These are phyloP conservation scores for Tylopilus sp. DNA, from an alignment of 768 basidiomycete genomes.

Conservation along the genomic window DNA sequence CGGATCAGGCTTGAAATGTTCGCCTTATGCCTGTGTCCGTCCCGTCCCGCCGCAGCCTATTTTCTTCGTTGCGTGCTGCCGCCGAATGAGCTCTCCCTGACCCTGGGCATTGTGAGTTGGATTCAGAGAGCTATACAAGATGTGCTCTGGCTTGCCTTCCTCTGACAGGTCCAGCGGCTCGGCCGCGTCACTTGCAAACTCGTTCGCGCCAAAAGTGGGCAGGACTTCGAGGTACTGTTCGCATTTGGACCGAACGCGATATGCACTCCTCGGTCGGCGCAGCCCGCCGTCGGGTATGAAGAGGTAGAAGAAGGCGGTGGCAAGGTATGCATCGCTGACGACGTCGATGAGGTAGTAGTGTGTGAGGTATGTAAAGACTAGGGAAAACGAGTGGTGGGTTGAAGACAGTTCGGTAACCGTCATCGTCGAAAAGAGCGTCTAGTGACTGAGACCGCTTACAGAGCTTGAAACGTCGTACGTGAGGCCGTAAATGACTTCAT, in stretches of 20 bases:
- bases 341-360: constrained; percentile 99
- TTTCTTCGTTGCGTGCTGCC: constrained; percentile 13
- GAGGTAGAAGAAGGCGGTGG: constrained; percentile 82
- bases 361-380: constrained; percentile 91
- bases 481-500: constrained; percentile 94
- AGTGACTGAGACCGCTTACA: constrained; percentile 88
- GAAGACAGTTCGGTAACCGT: constrained; percentile 77
- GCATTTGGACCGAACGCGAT: constrained; percentile 52
- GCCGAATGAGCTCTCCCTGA: not conserved
- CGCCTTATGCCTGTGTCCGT: constrained; percentile 73
- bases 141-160: constrained; percentile 21
- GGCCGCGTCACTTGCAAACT: constrained; percentile 34
- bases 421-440: constrained; percentile 76
- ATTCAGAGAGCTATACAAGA: constrained; percentile 67
- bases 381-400: constrained; percentile 94
- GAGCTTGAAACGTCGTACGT: constrained; percentile 91
- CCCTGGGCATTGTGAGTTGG: constrained; percentile 18
- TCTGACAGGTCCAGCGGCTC: constrained; percentile 36
- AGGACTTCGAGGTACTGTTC: constrained; percentile 66
- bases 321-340: constrained; percentile 88
- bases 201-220: constrained; percentile 28
- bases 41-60: constrained; percentile 9
- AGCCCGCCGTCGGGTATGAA: constrained; percentile 83
- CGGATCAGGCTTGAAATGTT: constrained; percentile 81
- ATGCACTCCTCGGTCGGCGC: constrained; percentile 45